Evolutionary conservation across 257 asterid species (phyloP), one percentile per base, ranked within the genome.

Genomic region (Penstemon davidsonii): DNA sequence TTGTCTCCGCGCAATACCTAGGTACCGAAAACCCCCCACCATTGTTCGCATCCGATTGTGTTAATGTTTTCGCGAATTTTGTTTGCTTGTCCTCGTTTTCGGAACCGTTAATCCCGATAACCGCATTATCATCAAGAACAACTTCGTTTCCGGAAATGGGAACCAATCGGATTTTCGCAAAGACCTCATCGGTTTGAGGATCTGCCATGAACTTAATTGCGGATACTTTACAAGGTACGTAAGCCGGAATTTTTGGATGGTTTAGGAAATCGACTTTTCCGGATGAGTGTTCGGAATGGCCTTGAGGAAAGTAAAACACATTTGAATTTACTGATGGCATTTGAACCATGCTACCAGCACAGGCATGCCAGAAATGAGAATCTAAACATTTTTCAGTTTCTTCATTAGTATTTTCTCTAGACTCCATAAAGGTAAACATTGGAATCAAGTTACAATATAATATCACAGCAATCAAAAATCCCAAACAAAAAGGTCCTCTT

Each of bases 311-410:
- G 81, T 93, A 93, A 60, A 72, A 87, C 4, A 93, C 96, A 60
- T 76, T 78, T 0, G 99, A 81, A 74, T 87, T 84, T 13, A 80
- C 63, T 3, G 78, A 52, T 0, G 92, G 97, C 90, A 90, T 90
- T 76, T 90, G 96, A 66, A 88, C 95, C 96, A 90, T 88, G 75
- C 89, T 83, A 36, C 99, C 99, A 41, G 97, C 99, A 81, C 99
- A 93, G 54, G 97, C 99, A 74, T 90, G 97, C 97, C 99, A 93
- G n/a, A 93, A 54, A 73, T 85, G 99, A 69, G 96, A 84, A 79
- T 88, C 99, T 76, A 93, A 78, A 62, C 89, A 81, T 37, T 75
- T 86, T 57, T 79, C 96, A 15, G 75, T 65, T 77, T 86, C 95
- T 69, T 80, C 33, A 25, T 1, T 77, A 75, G 56, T 65, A 38